Base-by-base conservation (phyloP, 495 filamentous ascomycete genomes). In the Penicillium cosmopolitanum region DNA sequence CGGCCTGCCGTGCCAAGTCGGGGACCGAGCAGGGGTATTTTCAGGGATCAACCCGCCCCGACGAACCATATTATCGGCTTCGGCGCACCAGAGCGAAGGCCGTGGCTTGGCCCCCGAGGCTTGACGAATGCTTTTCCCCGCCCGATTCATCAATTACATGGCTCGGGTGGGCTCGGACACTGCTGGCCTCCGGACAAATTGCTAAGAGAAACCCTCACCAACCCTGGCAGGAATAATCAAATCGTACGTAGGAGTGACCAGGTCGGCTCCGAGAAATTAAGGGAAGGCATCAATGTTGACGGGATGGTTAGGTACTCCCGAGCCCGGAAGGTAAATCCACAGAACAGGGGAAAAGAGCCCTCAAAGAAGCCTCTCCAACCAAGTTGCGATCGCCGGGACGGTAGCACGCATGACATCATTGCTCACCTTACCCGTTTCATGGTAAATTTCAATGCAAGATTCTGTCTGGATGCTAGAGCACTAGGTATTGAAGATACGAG, bases 41-140 rank as follows among this genome's bases (percentile, higher is more conserved):
- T 48, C 55, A 51, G 53, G 56, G 62, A 64, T 60, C 53, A 57
- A 50, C 57, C 50, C 40, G 40, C 9, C 18, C 42, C 46, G 19
- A 63, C 52, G 52, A 62, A 55, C 51, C 53, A 60, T 40, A 38
- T 57, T 31, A 19, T 64, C 62, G 57, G 62, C 57, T 60, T 64
- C 40, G 25, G n/a, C 25, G 31, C 28, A 28, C 16, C 43, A 48
- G 23, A 4, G 46, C 23, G 19, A 7, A 15, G 19, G 21, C 46
- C 46, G 46, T 48, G 46, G 10, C 21, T 23, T 48, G 46, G 46
- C 46, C 23, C 11, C 46, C 46, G 46, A 28, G 46, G 46, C 46
- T 48, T 48, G 46, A 28, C 19, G 42, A 40, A 16, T 16, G 42
- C 16, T 44, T 18, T 44, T 18, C 15, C 42, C 42, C 42, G 16